These are phyloP conservation scores for Bryum argenteum DNA, from an alignment of 225 moss, liverwort and hornwort species.

Conservation along the genomic window DNA sequence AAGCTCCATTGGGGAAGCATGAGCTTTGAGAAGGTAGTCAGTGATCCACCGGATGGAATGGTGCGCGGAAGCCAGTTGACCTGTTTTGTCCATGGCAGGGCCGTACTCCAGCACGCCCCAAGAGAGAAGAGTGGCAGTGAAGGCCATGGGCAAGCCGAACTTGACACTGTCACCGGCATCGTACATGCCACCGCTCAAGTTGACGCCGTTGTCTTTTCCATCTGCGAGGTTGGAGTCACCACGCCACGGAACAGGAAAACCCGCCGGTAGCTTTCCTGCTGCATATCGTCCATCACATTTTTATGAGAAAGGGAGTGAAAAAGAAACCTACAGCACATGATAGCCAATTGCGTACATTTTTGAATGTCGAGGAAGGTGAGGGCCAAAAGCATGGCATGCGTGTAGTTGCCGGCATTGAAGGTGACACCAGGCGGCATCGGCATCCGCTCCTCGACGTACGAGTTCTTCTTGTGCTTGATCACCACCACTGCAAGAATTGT, in stretches of 20 bases:
- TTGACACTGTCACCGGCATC: slow-evolving; percentile 92
- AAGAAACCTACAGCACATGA: background rate
- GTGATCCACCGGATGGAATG: slow-evolving; percentile 79
- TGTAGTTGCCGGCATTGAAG: slow-evolving; percentile 54
- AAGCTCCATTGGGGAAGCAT: slow-evolving; percentile 59
- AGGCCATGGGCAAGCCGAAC: slow-evolving; percentile 94
- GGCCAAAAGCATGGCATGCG: slow-evolving; percentile 51
- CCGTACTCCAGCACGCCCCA: slow-evolving; percentile 91
- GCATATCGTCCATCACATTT: slow-evolving; percentile 10
- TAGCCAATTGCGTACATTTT: slow-evolving; percentile 32
- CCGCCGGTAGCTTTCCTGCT: slow-evolving; percentile 56
- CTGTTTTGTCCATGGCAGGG: slow-evolving; percentile 48
- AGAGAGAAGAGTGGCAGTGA: slow-evolving; percentile 80
- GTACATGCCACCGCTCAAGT: slow-evolving; percentile 83
- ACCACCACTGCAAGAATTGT: slow-evolving; percentile 43
- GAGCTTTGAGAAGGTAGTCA: slow-evolving; percentile 83
- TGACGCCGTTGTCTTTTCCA: slow-evolving; percentile 51
- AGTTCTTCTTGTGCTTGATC: slow-evolving; percentile 39
- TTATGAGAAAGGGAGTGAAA: background rate
- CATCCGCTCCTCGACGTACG: slow-evolving; percentile 26
- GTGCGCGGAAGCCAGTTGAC: slow-evolving; percentile 64
- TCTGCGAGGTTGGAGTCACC: slow-evolving; percentile 52
- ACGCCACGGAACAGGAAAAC: slow-evolving; percentile 53
- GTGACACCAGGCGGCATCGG: slow-evolving; percentile 38
- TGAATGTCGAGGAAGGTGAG: slow-evolving; percentile 61